Evolutionary conservation across 169 alveolate genomes (phyloP), one percentile per base, ranked within the genome.

Genomic region (Eimeria necatrix): DNA sequence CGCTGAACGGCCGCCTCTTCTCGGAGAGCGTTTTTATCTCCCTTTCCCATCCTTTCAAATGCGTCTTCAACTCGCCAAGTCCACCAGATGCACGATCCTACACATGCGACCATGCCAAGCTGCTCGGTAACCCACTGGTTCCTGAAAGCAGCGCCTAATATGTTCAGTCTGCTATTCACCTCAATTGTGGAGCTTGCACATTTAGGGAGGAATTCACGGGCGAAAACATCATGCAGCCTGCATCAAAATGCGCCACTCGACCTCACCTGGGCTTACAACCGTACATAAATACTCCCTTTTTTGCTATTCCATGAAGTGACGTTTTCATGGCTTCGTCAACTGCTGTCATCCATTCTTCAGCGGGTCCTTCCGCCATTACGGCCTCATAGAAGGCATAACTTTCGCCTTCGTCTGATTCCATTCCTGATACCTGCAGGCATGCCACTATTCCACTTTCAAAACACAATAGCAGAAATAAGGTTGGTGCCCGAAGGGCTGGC

Each of bases 11-110:
- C 95, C 22, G 90, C 95, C 71, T 73, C 99, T 56, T 96, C 96
- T 95, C 98, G 98, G 99, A 98, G 98, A 8, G 99, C 99, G 86
- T 98, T 98, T 96, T 98, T 98, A 93, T 98, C 98, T 26, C 99
- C 99, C 93, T 97, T 98, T 78, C 96, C 97, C 20, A 98, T 98
- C 76, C 97, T 97, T 86, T 98, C 95, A 96, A 99, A 98, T 20
- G 98, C 99, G 92, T 99, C 99, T 97, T 98, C 99, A 16, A 98
- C 99, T 61, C 98, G 95, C 98, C 99, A 98, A 22, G 99, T 98
- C 99, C 99, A 98, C 99, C 99, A 98, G 88, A 98, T 97, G 96
- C 98, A 98, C 60, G 95, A 89, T 4, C 98, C 98, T 60, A 97
- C 98, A 26, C 98, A 96, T 22, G 98, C 96, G 56, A 98, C 98